phyloP scores from a whole-genome alignment of 2,329 filamentous ascomycete genomes.

The Fusarium bactridioides region DNA sequence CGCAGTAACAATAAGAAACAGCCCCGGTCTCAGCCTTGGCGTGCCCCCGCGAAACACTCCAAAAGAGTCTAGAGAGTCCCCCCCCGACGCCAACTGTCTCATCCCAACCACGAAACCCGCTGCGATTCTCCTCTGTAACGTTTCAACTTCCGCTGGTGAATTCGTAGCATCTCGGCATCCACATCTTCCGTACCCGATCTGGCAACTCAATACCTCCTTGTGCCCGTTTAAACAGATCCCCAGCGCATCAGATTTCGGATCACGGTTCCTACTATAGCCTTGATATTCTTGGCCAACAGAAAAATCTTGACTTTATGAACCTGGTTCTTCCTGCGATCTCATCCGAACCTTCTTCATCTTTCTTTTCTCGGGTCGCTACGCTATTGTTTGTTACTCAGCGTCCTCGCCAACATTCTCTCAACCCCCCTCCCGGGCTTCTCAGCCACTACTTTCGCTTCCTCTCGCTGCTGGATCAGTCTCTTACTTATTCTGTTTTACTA shows the following conservation, averaged over 20 bases:
- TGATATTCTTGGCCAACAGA: neutral
- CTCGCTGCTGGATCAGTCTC: conserved; percentile 68
- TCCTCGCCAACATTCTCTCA: conserved; percentile 18
- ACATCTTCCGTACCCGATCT: conserved; percentile 24
- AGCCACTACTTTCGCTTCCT: conserved; percentile 38
- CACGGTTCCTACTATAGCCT: conserved; percentile 18
- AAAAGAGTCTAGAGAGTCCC: conserved; percentile 1
- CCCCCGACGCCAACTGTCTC: conserved; percentile 41
- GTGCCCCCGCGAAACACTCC: conserved; percentile 36
- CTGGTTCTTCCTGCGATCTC: conserved; percentile 14
- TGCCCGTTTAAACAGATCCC: conserved; percentile 15
- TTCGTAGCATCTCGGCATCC: conserved; percentile 26
- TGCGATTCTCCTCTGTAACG: conserved; percentile 32
- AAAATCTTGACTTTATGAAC: conserved; percentile 32
- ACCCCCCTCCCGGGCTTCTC: conserved; percentile 4
- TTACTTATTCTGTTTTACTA: conserved; percentile 46
- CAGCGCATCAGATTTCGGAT: conserved; percentile 30
- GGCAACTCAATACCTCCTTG: conserved; percentile 22
- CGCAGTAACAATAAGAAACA: conserved; percentile 10
- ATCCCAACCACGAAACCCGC: conserved; percentile 25
- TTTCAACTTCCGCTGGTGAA: conserved; percentile 37
- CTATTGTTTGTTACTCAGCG: conserved; percentile 34
- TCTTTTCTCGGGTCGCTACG: conserved; percentile 35
- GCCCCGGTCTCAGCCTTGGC: conserved; percentile 7
- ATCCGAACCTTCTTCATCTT: conserved; percentile 22